Base-by-base conservation (phyloP, 108 stramenopile genomes). In the Cyclotella sp. region DNA sequence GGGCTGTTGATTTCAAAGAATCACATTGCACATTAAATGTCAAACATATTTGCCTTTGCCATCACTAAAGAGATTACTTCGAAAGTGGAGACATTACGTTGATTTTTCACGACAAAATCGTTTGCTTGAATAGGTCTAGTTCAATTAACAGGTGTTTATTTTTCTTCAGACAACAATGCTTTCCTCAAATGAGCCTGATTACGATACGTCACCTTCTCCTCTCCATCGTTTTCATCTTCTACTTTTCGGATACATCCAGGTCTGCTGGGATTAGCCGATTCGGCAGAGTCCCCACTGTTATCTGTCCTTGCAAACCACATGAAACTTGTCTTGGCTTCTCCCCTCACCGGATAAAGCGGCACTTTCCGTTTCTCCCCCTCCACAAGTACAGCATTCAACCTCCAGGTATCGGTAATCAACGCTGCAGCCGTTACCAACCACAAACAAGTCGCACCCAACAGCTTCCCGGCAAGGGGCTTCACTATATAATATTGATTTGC, bases 351-450 rank as follows among this genome's bases (percentile, higher is more conserved):
- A 55, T 77, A 81, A 46, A 91, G 47, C 26, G 89, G 83, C 19
- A 84, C 80, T 66, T 39, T 55, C 62, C 79, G 64, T 18, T 15
- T 45, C 29, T 61, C 60, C 11, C 42, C 63, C 43, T 3, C n/a
- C 43, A 82, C 86, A 40, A 66, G 63, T 24, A 72, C 66, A 9
- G 93, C 88, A 85, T 95, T 95, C 41, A 95, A 65, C 64, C 85
- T 86, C 94, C 94, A 95, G 19, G 88, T 95, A 47, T 84, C 87
- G 28, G 80, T 79, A 70, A 92, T 86, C 42, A 95, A 68, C 9
- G 88, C 81, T 21, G 88, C 74, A 3, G 94, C 94, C 52, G 90
- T 77, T 1, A 83, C 75, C 65, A 95, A 75, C 94, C 94, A 95
- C 60, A 90, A 52, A 28, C 84, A 63, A 0, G 89, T 87, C n/a